Percentiles rank a stretch among this genome's conserved stretches.
Evolutionary conservation across 495 filamentous ascomycete species (phyloP).

Genomic region (Terfezia claveryi): DNA sequence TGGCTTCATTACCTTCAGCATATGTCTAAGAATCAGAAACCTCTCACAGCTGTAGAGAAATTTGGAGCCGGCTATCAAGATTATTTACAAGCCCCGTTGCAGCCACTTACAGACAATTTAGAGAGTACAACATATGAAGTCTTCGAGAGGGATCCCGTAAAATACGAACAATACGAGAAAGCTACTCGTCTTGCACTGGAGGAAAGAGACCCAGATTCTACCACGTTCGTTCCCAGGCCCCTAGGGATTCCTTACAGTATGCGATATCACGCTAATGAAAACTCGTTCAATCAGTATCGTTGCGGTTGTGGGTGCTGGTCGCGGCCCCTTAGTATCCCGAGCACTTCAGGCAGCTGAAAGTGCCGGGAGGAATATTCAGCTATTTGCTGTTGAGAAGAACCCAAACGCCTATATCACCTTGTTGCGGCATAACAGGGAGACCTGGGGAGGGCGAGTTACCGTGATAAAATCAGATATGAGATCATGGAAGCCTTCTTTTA

Average conservation of each 20-base stretch:
- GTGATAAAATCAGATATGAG: conserved; percentile 96
- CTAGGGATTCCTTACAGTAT: too few relatives aligned
- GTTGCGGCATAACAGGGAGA: conserved; percentile 54
- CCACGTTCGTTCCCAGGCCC: conserved; percentile 1
- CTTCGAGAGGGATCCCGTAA: conserved; percentile 94
- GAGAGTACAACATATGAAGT: conserved; percentile 97
- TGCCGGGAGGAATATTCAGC: conserved; percentile 54
- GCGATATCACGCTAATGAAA: too few relatives aligned
- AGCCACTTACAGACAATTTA: conserved; percentile 86
- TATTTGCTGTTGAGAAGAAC: conserved; percentile 96
- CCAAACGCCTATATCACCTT: conserved; percentile 89
- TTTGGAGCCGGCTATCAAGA: conserved; percentile 73
- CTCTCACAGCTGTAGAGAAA: conserved; percentile 36
- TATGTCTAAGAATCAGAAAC: conserved; percentile 61
- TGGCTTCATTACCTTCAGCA: conserved; percentile 67
- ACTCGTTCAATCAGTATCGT: conserved; percentile 28
- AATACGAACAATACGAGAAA: conserved; percentile 85
- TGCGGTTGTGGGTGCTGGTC: conserved; percentile 78
- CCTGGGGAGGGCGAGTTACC: conserved; percentile 54
- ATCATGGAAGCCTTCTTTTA: conserved; percentile 64
- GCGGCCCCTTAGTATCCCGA: conserved; percentile 74
- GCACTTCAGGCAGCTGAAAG: conserved; percentile 53
- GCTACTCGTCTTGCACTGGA: conserved; percentile 60
- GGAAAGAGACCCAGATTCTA: conserved; percentile 39
- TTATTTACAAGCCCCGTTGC: conserved; percentile 80